These are phyloP conservation scores for Pachysandra terminalis DNA, from an alignment of 164 flowering plant genomes.

Conservation along the genomic window DNA sequence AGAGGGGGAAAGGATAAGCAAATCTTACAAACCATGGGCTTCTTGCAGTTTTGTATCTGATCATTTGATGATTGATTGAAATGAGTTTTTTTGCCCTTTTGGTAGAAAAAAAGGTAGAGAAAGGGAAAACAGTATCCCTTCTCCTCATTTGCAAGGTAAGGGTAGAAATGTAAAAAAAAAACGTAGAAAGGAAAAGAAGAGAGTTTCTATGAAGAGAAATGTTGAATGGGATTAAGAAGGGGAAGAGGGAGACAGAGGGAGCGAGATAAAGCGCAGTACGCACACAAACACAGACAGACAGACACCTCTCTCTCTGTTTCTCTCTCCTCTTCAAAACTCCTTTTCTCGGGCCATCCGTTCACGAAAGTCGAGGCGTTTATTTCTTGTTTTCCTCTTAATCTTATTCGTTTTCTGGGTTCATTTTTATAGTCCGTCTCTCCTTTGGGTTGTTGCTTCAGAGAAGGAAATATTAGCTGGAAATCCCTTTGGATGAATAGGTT, in stretches of 20 bases:
- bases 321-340: conserved; percentile 31
- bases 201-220: no score
- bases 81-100: no score
- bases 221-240: no score
- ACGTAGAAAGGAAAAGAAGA: background rate
- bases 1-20: no score
- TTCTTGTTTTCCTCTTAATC: background rate
- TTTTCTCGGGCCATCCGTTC: conserved; percentile 50
- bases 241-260: background rate
- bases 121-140: no score
- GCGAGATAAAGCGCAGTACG: conserved; percentile 1
- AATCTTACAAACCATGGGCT: no score
- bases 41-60: no score
- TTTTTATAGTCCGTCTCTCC: background rate
- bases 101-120: no score
- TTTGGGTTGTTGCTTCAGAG: no score
- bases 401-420: background rate
- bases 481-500: conserved; percentile 12
- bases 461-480: conserved; percentile 12
- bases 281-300: conserved; percentile 4
- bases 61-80: no score
- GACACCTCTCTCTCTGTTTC: no score
- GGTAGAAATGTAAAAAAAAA: background rate
- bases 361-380: conserved; percentile 33
- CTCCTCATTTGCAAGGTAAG: no score